A percentile compares a stretch with the other conserved stretches of the same genome.
Evolutionary conservation across 1,284 basidiomycete genomes (phyloP).

Genomic region (Cystobasidium slooffiae): DNA sequence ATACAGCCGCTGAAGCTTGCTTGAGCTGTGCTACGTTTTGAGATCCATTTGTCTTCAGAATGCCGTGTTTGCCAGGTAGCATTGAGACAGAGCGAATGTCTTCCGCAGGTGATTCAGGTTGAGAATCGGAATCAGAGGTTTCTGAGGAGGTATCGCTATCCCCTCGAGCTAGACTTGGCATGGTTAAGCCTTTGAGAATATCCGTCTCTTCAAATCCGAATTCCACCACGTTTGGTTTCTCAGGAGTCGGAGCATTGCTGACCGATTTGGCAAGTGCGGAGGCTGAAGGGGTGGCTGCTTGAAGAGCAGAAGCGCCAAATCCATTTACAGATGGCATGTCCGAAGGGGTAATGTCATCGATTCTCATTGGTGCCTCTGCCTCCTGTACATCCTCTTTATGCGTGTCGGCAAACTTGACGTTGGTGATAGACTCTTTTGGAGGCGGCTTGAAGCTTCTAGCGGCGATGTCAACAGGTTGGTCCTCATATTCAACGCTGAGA

Average conservation of each 20-base stretch:
- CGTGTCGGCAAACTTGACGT: constrained; percentile 8
- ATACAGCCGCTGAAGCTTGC: no score
- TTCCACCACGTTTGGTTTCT: background rate
- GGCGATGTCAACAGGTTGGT: constrained; percentile 14
- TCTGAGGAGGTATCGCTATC: constrained; percentile 5
- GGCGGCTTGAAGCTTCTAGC: constrained; percentile 16
- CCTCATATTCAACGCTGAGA: constrained; percentile 19
- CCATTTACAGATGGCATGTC: no score
- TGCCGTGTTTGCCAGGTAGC: background rate
- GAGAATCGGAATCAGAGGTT: background rate
- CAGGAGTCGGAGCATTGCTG: background rate
- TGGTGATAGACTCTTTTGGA: background rate
- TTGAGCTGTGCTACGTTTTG: background rate
- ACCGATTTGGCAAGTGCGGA: no score
- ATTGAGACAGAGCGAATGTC: background rate
- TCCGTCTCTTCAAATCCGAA: constrained; percentile 12
- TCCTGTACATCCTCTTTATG: background rate
- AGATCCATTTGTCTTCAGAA: background rate
- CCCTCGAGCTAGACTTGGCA: constrained; percentile 10
- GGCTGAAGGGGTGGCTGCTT: no score
- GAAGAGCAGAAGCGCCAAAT: no score
- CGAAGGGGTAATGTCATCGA: background rate
- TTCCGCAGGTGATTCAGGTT: constrained; percentile 12
- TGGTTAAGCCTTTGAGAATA: constrained; percentile 8
- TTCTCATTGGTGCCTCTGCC: background rate